Evolutionary conservation across 164 flowering plant species (phyloP).

Genomic region (Saururus chinensis): DNA sequence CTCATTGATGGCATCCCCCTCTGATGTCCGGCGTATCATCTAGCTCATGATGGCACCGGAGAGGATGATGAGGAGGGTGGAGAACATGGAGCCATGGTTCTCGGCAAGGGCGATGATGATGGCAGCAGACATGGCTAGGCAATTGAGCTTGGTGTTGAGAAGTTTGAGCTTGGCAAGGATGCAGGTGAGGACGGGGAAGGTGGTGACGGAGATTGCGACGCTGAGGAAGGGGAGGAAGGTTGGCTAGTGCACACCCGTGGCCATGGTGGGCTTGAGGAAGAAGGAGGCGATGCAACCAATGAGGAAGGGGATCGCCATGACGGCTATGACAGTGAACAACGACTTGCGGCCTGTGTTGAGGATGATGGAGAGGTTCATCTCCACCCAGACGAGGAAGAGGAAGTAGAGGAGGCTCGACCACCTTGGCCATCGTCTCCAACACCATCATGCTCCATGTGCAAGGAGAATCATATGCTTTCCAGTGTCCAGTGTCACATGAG

Average conservation of each 20-base stretch:
- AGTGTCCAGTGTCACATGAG: no score
- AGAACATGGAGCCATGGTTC: background rate
- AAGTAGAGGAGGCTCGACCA: slow-evolving; percentile 28
- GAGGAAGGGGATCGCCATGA: background rate
- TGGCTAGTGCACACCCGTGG: background rate
- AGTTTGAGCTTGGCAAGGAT: slow-evolving; percentile 26
- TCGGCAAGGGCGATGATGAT: slow-evolving; percentile 15
- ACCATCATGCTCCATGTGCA: background rate
- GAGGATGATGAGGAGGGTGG: slow-evolving; percentile 16
- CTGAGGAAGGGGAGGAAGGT: slow-evolving; percentile 26
- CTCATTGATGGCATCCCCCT: slow-evolving; percentile 23
- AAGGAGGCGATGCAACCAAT: background rate
- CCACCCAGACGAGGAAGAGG: slow-evolving; percentile 24
- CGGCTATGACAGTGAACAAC: slow-evolving; percentile 7
- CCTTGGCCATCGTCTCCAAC: background rate
- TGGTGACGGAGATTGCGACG: slow-evolving; percentile 15
- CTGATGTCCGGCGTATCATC: slow-evolving; percentile 19
- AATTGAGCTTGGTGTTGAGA: slow-evolving; percentile 21
- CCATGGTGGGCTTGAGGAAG: background rate
- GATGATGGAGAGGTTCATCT: slow-evolving; percentile 22
- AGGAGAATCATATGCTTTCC: no score
- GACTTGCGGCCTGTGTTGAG: slow-evolving; percentile 12
- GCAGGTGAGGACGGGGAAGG: slow-evolving; percentile 24
- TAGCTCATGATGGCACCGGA: slow-evolving; percentile 11
- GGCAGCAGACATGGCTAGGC: slow-evolving; percentile 25